A percentile compares a stretch with the other conserved stretches of the same genome.
Evolutionary conservation across 1,284 basidiomycete species (phyloP).

Genomic region (Leucoagaricus sp.): DNA sequence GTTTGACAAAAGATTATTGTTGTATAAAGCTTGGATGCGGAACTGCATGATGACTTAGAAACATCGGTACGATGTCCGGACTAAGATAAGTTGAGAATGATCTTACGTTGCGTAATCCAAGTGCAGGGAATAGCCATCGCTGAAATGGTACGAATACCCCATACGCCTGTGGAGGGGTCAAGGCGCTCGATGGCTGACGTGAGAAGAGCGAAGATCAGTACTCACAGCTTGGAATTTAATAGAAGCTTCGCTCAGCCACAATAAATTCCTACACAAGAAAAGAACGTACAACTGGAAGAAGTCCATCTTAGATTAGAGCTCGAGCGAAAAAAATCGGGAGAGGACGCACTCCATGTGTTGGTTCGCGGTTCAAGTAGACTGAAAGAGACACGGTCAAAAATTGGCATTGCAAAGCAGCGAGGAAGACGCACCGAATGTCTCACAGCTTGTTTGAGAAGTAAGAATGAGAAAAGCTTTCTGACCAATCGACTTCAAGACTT

Average conservation of each 20-base stretch:
- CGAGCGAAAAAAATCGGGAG: not conserved
- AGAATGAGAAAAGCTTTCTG: not conserved
- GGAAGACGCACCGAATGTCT: not conserved
- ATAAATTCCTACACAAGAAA: not conserved
- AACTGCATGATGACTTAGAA: slow-evolving; percentile 24
- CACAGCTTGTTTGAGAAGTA: not conserved
- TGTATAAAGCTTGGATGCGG: slow-evolving; percentile 25
- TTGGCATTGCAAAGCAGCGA: not conserved
- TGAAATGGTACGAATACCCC: not conserved
- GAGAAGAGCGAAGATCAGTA: not conserved
- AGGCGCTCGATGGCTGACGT: not conserved
- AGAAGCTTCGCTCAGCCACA: not conserved
- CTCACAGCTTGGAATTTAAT: not conserved
- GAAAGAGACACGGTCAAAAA: not conserved
- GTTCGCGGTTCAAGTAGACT: not conserved
- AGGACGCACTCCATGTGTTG: not conserved
- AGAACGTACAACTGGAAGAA: slow-evolving; percentile 1
- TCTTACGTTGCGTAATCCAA: slow-evolving; percentile 7
- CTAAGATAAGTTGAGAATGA: too few species aligned
- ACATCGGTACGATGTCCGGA: too few species aligned
- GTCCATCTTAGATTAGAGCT: not conserved
- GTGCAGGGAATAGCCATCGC: not conserved
- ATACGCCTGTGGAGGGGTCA: not conserved
- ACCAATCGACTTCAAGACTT: not conserved
- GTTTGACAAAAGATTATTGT: slow-evolving; percentile 14